phyloP scores from a whole-genome alignment of 2,329 filamentous ascomycete genomes.

The Cladophialophora yegresii region DNA sequence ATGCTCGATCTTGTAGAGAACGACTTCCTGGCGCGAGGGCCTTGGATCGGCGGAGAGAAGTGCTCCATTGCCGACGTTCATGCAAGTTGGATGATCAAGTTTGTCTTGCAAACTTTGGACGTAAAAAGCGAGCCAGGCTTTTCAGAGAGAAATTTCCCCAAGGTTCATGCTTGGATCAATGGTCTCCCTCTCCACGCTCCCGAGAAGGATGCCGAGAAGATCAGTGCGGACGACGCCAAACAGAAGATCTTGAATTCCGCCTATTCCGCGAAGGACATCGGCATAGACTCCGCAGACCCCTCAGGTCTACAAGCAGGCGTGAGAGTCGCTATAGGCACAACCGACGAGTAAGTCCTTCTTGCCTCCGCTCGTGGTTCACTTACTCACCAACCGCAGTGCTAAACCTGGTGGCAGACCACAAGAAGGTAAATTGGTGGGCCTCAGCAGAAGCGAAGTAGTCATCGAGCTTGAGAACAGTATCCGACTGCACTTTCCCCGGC shows the following conservation, averaged over 20 bases:
- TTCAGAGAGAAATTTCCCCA: conserved; percentile 17
- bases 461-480: conserved; percentile 28
- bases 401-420: conserved; percentile 16
- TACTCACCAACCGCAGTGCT: conserved; percentile 11
- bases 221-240: conserved; percentile 13
- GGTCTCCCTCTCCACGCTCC: conserved; percentile 16
- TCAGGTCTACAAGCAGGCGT: conserved; percentile 16
- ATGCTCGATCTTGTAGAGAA: conserved; percentile 21
- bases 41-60: conserved; percentile 14
- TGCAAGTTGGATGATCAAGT: conserved; percentile 7
- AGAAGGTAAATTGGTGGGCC: conserved; percentile 19
- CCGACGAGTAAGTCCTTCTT: conserved; percentile 21
- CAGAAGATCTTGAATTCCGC: conserved; percentile 8
- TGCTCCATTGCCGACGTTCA: conserved; percentile 12
- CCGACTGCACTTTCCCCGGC: conserved; percentile 21
- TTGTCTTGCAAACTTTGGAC: conserved; percentile 7
- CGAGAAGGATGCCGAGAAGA: conserved; percentile 19
- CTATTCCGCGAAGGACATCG: conserved; percentile 22
- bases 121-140: not conserved
- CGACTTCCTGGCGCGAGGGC: conserved; percentile 16
- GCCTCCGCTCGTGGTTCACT: not conserved
- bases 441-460: conserved; percentile 20
- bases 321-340: conserved; percentile 22
- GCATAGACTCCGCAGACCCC: conserved; percentile 20
- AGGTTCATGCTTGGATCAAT: conserved; percentile 26